Percentiles rank a stretch among this genome's conserved stretches.
Conservation (phyloP, 2,329 filamentous ascomycete species). For the Plectosphaerella cucumerina region DNA sequence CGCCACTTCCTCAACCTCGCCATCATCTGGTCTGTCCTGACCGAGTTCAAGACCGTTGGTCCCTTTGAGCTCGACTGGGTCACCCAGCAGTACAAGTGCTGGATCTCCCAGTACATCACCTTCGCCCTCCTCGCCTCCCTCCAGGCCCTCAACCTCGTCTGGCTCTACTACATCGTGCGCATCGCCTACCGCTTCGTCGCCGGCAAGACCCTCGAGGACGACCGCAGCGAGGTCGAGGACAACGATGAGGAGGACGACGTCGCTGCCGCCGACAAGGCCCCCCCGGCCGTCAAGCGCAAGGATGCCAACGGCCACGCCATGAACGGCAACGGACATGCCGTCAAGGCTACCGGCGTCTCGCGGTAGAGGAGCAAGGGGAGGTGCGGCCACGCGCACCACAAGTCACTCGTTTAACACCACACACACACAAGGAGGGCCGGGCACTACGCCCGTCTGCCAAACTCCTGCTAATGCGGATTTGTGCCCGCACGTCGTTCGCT, state of each 20-base stretch:
- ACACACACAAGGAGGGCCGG: neutral
- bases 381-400: neutral
- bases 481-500: neutral
- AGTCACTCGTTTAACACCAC: neutral
- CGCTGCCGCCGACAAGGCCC: constrained; percentile 8
- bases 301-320: constrained; percentile 7
- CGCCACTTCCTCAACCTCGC: constrained; percentile 80
- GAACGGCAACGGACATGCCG: neutral
- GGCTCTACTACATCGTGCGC: constrained; percentile 72
- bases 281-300: constrained; percentile 1
- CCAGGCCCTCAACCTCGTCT: constrained; percentile 76
- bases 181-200: constrained; percentile 69
- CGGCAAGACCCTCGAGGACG: constrained; percentile 60
- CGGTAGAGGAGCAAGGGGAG: neutral
- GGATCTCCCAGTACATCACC: constrained; percentile 64
- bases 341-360: neutral
- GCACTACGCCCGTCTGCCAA: neutral
- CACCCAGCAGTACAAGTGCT: constrained; percentile 72
- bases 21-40: constrained; percentile 72
- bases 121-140: constrained; percentile 59
- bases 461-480: neutral
- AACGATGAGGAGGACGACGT: constrained; percentile 42
- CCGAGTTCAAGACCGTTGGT: constrained; percentile 69
- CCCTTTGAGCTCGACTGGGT: constrained; percentile 75
- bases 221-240: constrained; percentile 66